Percentiles rank a stretch among this genome's conserved stretches.
Conservation (phyloP, 2,329 filamentous ascomycete genomes). For the Setomelanomma holmii region DNA sequence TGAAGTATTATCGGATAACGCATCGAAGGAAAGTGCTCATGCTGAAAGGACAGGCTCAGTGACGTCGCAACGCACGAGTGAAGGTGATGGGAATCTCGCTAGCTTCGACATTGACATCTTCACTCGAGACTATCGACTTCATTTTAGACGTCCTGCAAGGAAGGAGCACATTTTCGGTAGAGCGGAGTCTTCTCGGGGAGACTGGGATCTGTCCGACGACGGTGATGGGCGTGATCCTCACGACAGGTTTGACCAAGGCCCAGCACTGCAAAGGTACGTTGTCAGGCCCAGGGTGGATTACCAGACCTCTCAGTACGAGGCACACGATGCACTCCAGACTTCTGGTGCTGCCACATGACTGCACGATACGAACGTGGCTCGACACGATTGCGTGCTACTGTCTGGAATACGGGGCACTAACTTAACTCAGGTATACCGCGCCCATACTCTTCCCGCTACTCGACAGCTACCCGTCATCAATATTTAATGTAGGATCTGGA, state of each 20-base stretch:
- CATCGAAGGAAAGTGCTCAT: constrained; percentile 27
- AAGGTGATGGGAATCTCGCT: constrained; percentile 23
- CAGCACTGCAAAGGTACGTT: constrained; percentile 47
- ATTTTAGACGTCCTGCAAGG: constrained; percentile 16
- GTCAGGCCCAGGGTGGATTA: neutral
- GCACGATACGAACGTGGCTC: constrained; percentile 2
- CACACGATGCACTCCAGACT: neutral
- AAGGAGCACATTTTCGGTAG: constrained; percentile 52
- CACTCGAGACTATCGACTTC: constrained; percentile 38
- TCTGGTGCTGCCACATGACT: neutral
- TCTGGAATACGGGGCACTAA: constrained; percentile 22
- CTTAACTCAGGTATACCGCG: constrained; percentile 55
- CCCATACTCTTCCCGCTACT: constrained; percentile 75
- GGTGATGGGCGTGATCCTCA: constrained; percentile 37
- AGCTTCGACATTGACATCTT: constrained; percentile 46
- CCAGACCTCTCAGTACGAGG: constrained; percentile 8
- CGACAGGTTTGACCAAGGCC: constrained; percentile 45
- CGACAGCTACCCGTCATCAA: constrained; percentile 77
- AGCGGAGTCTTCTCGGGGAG: constrained; percentile 48
- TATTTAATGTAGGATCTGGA: constrained; percentile 63
- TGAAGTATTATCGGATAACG: constrained; percentile 36
- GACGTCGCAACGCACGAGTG: constrained; percentile 23
- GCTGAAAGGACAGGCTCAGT: constrained; percentile 37
- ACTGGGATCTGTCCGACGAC: constrained; percentile 44
- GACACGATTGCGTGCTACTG: constrained; percentile 9